A percentile compares a stretch with the other conserved stretches of the same genome.
phyloP scores from a whole-genome alignment of 1,284 basidiomycete species.

The Naganishia sp. region DNA sequence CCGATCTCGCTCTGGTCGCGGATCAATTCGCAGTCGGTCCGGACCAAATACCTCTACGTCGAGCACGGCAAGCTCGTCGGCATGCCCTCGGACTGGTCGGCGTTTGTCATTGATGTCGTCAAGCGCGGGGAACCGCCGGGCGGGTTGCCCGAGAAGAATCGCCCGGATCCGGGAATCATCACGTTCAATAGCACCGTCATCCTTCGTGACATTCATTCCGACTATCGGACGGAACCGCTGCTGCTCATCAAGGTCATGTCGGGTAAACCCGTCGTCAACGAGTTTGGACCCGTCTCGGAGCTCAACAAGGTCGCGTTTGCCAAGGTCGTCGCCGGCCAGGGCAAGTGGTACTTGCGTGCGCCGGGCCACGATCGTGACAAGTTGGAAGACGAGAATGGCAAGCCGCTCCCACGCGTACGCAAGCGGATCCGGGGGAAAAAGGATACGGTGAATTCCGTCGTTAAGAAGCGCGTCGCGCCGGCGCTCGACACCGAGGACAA shows the following conservation, averaged over 20 bases:
- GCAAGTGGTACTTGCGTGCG: constrained; percentile 35
- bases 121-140: constrained; percentile 31
- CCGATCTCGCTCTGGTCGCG: constrained; percentile 95
- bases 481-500: constrained; percentile 31
- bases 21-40: constrained; percentile 94
- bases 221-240: constrained; percentile 34
- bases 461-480: constrained; percentile 32
- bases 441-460: constrained; percentile 31
- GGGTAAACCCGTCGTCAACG: constrained; percentile 21
- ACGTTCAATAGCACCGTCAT: constrained; percentile 34
- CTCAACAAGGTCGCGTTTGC: constrained; percentile 35
- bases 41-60: constrained; percentile 94
- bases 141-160: constrained; percentile 24
- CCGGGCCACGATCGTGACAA: constrained; percentile 33
- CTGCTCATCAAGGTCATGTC: constrained; percentile 33
- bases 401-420: constrained; percentile 19
- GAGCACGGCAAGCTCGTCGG: constrained; percentile 80
- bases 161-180: constrained; percentile 23
- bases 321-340: constrained; percentile 33
- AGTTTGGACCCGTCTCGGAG: constrained; percentile 32
- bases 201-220: constrained; percentile 33
- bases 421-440: constrained; percentile 27
- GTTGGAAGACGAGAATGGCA: constrained; percentile 29
- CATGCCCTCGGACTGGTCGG: constrained; percentile 84
- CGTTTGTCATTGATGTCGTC: constrained; percentile 75